phyloP scores from a whole-genome alignment of 139 green algal genomes.

The Pseudopediastrum boryanum region DNA sequence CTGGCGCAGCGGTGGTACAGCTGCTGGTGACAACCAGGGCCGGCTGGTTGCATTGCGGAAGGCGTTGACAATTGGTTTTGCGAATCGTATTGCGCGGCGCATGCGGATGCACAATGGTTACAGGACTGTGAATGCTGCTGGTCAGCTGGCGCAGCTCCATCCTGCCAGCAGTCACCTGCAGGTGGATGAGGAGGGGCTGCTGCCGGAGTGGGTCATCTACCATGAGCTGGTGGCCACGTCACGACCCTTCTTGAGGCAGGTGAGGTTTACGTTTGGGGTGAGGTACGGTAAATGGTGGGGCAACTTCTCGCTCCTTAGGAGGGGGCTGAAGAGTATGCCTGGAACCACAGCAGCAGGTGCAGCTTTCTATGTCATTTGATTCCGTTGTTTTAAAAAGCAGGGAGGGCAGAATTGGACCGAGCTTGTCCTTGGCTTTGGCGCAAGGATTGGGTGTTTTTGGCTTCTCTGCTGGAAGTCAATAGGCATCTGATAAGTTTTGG shows the following conservation, averaged over 20 bases:
- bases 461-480: too few species aligned
- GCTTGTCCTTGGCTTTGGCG: neutral
- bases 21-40: neutral
- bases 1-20: slow-evolving; percentile 11
- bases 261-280: slow-evolving; percentile 17
- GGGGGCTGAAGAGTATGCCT: neutral
- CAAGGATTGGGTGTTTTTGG: too few species aligned
- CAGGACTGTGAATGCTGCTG: slow-evolving; percentile 67
- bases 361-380: neutral
- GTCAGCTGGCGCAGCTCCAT: slow-evolving; percentile 79
- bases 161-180: slow-evolving; percentile 61
- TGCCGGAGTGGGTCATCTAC: slow-evolving; percentile 94
- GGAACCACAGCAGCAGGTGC: neutral
- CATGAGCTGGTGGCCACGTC: slow-evolving; percentile 87
- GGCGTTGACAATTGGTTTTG: slow-evolving; percentile 83
- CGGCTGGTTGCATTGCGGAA: slow-evolving; percentile 50
- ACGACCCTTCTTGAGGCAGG: slow-evolving; percentile 76
- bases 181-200: slow-evolving; percentile 87
- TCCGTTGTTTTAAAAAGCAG: neutral
- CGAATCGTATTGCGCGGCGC: slow-evolving; percentile 82
- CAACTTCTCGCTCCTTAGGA: neutral
- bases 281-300: neutral
- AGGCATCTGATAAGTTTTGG: too few species aligned
- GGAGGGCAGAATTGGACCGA: neutral
- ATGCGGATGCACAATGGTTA: slow-evolving; percentile 92